A percentile compares a stretch with the other conserved stretches of the same genome.
These are phyloP conservation scores for Entoloma clypeatum DNA, from an alignment of 1,284 basidiomycete genomes.

Conservation along the genomic window DNA sequence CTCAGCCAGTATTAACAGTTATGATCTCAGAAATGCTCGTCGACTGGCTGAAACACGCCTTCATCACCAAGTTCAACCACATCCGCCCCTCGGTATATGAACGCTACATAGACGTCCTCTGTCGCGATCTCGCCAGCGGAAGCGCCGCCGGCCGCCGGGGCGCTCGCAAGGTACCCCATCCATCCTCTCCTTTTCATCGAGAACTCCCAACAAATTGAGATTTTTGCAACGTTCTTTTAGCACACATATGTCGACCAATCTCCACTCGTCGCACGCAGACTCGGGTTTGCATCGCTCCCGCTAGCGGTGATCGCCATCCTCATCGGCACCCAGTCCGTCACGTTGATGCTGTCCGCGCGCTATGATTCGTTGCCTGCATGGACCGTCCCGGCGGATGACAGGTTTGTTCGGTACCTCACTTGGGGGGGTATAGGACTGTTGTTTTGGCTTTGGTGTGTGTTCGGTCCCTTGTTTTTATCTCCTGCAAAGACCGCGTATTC, in stretches of 20 bases:
- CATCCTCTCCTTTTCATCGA: neutral
- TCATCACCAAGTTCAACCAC: slow-evolving; percentile 98
- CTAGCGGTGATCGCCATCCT: slow-evolving; percentile 90
- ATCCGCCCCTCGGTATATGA: slow-evolving; percentile 95
- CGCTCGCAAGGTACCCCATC: slow-evolving; percentile 59
- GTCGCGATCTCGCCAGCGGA: slow-evolving; percentile 86
- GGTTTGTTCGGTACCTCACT: slow-evolving; percentile 54
- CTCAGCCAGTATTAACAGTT: slow-evolving; percentile 87
- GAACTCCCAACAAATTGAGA: neutral
- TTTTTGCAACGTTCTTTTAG: slow-evolving; percentile 30
- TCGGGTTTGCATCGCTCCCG: slow-evolving; percentile 93
- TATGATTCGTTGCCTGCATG: slow-evolving; percentile 40
- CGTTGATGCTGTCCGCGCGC: slow-evolving; percentile 52
- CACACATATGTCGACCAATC: slow-evolving; percentile 95
- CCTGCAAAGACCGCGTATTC: slow-evolving; percentile 1
- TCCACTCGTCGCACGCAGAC: slow-evolving; percentile 87
- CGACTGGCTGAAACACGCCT: slow-evolving; percentile 99
- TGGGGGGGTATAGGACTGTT: slow-evolving; percentile 63
- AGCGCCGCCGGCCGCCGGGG: slow-evolving; percentile 66
- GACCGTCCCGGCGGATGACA: slow-evolving; percentile 44
- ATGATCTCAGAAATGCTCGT: slow-evolving; percentile 91
- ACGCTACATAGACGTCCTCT: slow-evolving; percentile 93
- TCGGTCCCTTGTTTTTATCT: neutral
- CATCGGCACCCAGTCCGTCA: slow-evolving; percentile 80
- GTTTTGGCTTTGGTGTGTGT: slow-evolving; percentile 77